These are phyloP conservation scores for Cicer arietinum DNA, from an alignment of 306 rosid species.

Conservation along the genomic window DNA sequence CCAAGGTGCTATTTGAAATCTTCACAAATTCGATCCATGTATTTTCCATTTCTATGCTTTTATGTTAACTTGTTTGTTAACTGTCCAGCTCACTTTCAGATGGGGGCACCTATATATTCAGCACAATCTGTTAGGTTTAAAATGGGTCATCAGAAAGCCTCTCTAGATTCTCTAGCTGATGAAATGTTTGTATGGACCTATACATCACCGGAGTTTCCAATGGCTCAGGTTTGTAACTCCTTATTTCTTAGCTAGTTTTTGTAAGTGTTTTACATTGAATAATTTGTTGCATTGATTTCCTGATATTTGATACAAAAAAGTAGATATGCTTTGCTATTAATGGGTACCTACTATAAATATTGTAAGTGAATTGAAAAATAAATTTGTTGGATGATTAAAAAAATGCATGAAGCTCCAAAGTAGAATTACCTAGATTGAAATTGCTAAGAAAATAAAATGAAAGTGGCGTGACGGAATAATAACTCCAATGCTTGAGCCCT, in stretches of 20 bases:
- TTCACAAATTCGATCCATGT: conserved; percentile 30
- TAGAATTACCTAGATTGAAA: conserved; percentile 8
- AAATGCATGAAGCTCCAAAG: background rate
- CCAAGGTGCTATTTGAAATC: conserved; percentile 57
- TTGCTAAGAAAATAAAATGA: conserved; percentile 23
- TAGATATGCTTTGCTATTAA: conserved; percentile 30
- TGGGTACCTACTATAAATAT: conserved; percentile 9
- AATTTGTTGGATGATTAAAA: conserved; percentile 20
- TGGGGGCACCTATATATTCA: conserved; percentile 75
- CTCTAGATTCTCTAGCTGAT: conserved; percentile 46
- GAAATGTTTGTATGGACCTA: conserved; percentile 76
- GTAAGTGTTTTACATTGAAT: conserved; percentile 21
- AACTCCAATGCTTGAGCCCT: background rate
- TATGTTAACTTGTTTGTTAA: conserved; percentile 40
- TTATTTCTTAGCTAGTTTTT: conserved; percentile 32
- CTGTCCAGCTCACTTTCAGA: conserved; percentile 73
- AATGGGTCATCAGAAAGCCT: conserved; percentile 66
- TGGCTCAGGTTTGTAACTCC: conserved; percentile 68
- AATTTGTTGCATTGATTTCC: conserved; percentile 25
- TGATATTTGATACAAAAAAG: conserved; percentile 31
- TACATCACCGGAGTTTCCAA: conserved; percentile 78
- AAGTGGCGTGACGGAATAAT: conserved; percentile 18
- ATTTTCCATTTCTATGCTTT: background rate
- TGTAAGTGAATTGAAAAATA: conserved; percentile 18
- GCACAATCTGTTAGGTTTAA: conserved; percentile 76